These are phyloP conservation scores for Zygotorulaspora mrakii DNA, from an alignment of 1,139 yeast species.

Conservation along the genomic window DNA sequence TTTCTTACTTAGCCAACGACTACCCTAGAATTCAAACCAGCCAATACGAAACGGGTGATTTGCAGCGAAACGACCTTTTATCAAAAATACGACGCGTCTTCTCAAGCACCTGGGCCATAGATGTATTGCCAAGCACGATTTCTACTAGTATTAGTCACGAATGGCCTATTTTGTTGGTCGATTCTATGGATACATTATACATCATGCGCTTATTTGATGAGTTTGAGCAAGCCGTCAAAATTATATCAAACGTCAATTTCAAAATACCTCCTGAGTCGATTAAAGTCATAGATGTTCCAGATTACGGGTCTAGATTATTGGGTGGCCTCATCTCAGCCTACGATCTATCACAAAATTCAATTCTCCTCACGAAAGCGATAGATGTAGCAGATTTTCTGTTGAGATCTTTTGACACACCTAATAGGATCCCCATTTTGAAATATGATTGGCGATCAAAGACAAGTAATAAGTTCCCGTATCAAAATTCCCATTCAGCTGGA, in stretches of 20 bases:
- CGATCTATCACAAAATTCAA: conserved; percentile 55
- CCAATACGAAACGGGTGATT: conserved; percentile 32
- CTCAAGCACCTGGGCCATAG: conserved; percentile 25
- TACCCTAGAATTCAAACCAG: conserved; percentile 36
- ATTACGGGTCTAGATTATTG: conserved; percentile 63
- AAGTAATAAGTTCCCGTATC: conserved; percentile 46
- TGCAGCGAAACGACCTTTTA: conserved; percentile 17
- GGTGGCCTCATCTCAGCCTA: conserved; percentile 73
- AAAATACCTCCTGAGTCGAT: conserved; percentile 37
- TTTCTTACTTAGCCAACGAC: conserved; percentile 12
- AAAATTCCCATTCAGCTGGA: conserved; percentile 55
- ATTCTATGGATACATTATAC: conserved; percentile 64
- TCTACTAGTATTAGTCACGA: conserved; percentile 4
- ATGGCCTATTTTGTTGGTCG: conserved; percentile 45
- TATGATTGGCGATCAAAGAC: conserved; percentile 54
- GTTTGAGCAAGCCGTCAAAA: conserved; percentile 48
- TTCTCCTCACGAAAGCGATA: conserved; percentile 54
- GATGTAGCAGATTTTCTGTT: conserved; percentile 63
- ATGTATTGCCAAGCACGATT: conserved; percentile 12
- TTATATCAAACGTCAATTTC: conserved; percentile 54
- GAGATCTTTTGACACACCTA: conserved; percentile 68
- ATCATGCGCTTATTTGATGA: conserved; percentile 58
- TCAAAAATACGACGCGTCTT: conserved; percentile 22
- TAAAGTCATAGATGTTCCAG: conserved; percentile 58
- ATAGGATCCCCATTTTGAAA: conserved; percentile 63